Base-by-base conservation (phyloP, 2,329 filamentous ascomycete species). In the Colletotrichum brevisporum region DNA sequence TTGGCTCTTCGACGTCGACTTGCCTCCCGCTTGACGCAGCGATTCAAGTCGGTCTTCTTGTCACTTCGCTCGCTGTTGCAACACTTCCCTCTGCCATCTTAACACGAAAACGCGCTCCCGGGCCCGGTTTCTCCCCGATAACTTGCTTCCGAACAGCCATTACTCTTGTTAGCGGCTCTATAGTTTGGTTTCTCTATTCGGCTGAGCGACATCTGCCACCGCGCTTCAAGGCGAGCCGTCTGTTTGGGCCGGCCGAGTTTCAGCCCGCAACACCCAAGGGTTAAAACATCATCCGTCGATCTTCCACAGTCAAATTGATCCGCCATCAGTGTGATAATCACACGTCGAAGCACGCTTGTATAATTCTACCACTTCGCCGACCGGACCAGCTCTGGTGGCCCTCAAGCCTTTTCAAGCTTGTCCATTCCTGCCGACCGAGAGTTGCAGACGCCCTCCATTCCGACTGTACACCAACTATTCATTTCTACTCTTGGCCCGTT, bases 81-180 rank as follows among this genome's bases (percentile, higher is more conserved):
- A 16, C 18, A 39, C 31, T 31, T 12, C 15, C 8, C n/a, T 18
- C 65, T 27, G 59, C 64, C 65, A 43, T 63, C 65, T 65, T 31
- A 54, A 68, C 61, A 54, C 65, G 41, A 68, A 58, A 48, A 68
- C 48, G 61, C 61, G 60, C 65, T 54, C 60, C 41, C 65, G 65
- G 65, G 51, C 61, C 54, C 48, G 41, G 48, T 39, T 51, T 53
- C 16, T 54, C 48, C 48, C 65, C 61, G 61, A 50, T 27, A 36
- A 41, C 48, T 36, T 53, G 48, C 36, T 50, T 48, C 54, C 61
- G 52, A 50, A 58, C 60, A 47, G 21, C 39, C 51, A 56, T 27
- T 24, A 24, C 31, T 36, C 8, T 36, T 10, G 21, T 54, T 58
- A 27, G 39, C 45, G 43, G 43, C 41, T 36, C 31, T 36, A 9